A percentile compares a stretch with the other conserved stretches of the same genome.
phyloP scores from a whole-genome alignment of 2,329 filamentous ascomycete genomes.

The Biscogniauxia sp. region DNA sequence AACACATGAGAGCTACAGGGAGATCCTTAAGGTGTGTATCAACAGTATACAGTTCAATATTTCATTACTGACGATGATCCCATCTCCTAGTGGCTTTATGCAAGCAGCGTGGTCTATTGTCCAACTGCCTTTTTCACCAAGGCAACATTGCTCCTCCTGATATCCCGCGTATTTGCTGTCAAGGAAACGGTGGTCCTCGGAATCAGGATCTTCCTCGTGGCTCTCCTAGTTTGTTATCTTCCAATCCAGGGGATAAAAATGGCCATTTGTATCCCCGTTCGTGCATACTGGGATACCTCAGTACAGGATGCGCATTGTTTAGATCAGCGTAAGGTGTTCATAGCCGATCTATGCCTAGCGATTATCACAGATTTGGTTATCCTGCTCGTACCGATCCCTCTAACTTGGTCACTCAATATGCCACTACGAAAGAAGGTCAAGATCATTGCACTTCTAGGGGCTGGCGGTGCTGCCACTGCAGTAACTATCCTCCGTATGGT shows the following conservation, averaged over 20 bases:
- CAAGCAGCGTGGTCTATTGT: constrained; percentile 29
- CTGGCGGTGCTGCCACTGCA: constrained; percentile 29
- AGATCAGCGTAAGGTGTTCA: constrained; percentile 32
- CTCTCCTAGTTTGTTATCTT: constrained; percentile 26
- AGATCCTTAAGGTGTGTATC: not conserved
- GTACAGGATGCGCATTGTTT: constrained; percentile 25
- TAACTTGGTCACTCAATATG: constrained; percentile 32
- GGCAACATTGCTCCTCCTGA: constrained; percentile 33
- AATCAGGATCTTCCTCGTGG: constrained; percentile 30
- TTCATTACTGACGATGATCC: constrained; percentile 11
- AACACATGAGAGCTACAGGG: constrained; percentile 4
- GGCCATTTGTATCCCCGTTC: constrained; percentile 25
- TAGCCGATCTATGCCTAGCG: constrained; percentile 32
- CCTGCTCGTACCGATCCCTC: constrained; percentile 32
- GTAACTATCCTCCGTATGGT: constrained; percentile 30
- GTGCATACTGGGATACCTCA: constrained; percentile 21
- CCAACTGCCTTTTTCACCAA: constrained; percentile 32
- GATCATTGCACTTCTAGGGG: constrained; percentile 30
- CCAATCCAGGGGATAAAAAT: constrained; percentile 30
- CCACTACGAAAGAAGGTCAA: constrained; percentile 32
- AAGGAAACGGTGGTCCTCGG: constrained; percentile 21
- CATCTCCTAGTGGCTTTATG: constrained; percentile 27
- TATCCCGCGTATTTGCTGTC: constrained; percentile 32
- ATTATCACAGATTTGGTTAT: constrained; percentile 35
- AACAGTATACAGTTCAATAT: not conserved